A percentile compares a stretch with the other conserved stretches of the same genome.
These are phyloP conservation scores for Cryptococcus maquisensis DNA, from an alignment of 1,284 basidiomycete genomes.

Conservation along the genomic window DNA sequence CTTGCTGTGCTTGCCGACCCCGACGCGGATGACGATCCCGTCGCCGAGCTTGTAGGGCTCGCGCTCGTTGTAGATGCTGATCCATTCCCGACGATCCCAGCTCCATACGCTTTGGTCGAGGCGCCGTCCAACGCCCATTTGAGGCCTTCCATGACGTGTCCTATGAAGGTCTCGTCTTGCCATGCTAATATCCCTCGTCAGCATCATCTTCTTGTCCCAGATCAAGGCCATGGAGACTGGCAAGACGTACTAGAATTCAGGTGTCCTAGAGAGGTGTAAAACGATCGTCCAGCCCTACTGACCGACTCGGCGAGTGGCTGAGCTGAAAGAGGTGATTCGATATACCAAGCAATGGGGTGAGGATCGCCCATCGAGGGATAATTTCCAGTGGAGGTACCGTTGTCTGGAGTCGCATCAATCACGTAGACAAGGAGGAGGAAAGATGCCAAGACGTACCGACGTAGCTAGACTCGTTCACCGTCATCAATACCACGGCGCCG, in stretches of 20 bases:
- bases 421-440: background rate
- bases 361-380: conserved; percentile 38
- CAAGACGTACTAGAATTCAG: conserved; percentile 55
- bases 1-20: too few relatives aligned
- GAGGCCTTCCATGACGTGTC: conserved; percentile 69
- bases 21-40: too few relatives aligned
- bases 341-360: conserved; percentile 65
- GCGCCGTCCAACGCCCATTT: conserved; percentile 61
- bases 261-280: conserved; percentile 75
- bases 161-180: conserved; percentile 60
- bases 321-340: conserved; percentile 61
- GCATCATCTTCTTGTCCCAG: background rate
- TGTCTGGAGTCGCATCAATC: conserved; percentile 20
- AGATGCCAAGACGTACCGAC: conserved; percentile 50
- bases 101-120: conserved; percentile 47
- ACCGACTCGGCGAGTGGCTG: conserved; percentile 43
- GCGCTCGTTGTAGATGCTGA: background rate
- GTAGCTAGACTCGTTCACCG: conserved; percentile 66
- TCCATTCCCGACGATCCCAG: conserved; percentile 40
- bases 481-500: conserved; percentile 63
- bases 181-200: conserved; percentile 24
- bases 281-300: conserved; percentile 63
- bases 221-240: background rate
- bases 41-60: background rate
- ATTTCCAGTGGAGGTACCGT: conserved; percentile 31